Base-by-base conservation (phyloP, 179 eudicot genomes). In the Drosera spatulata region DNA sequence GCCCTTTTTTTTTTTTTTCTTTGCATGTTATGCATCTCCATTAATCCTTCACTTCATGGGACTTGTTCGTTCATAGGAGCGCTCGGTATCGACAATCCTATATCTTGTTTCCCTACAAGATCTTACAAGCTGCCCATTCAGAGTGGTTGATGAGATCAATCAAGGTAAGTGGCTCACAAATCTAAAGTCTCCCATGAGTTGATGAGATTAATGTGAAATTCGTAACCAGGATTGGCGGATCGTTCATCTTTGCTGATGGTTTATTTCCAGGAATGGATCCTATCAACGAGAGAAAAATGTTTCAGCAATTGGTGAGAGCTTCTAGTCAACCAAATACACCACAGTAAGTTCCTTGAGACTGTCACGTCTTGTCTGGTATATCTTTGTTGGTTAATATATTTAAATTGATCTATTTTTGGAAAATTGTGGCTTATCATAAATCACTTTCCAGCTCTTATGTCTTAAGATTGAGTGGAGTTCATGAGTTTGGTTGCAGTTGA, bases 141-240 rank as follows among this genome's bases (percentile, higher is more conserved):
- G 99, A 77, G 99, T 93, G 50, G 99, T 93, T 52, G 99, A 93
- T 85, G 99, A 93, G 78, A 93, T 93, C 47, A 93, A 93, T 75
- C 99, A 93, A 84, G 99, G 99, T 89, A 54, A 15, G 71, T 41
- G 3, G 37, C 46, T 15, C 39, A 39, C 4, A 41, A 6, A 51
- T 43, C 8, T 43, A 4, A 43, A 43, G 6, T 4, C 45, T 43
- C 8, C 6, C 6, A 43, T 7, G 45, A 43, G 45, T 43, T 43
- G 6, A 43, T 7, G 6, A 2, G 45, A 7, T 4, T 43, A 4
- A 43, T 43, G 5, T 43, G 45, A 43, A 43, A 43, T 43, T 7
- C 45, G 45, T 43, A 7, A 4, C 45, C 5, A 43, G 56, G 11
- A 39, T 55, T 55, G 58, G 13, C 12, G 15, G 42, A 55, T 15